A percentile compares a stretch with the other conserved stretches of the same genome.
These are phyloP conservation scores for Rubus parviflorus DNA, from an alignment of 306 rosid species.

Conservation along the genomic window DNA sequence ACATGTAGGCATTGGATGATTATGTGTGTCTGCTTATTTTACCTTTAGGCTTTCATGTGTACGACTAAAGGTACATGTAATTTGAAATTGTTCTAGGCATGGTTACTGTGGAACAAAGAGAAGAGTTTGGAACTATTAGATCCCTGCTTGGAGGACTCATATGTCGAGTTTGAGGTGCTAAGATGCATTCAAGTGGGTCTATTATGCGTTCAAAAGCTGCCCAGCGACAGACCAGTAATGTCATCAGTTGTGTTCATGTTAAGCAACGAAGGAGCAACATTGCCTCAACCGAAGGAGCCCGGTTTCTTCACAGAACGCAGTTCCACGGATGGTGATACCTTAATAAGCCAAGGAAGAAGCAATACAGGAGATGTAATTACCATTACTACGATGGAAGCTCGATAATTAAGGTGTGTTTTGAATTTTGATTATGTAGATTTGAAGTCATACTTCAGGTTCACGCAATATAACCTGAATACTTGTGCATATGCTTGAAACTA, in stretches of 20 bases:
- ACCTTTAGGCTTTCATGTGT: not conserved
- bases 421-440: too few relatives aligned
- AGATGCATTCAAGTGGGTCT: slow-evolving; percentile 24
- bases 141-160: not conserved
- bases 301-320: slow-evolving; percentile 23
- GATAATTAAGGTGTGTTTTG: not conserved
- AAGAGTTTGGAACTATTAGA: slow-evolving; percentile 20
- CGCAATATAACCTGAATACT: too few relatives aligned
- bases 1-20: slow-evolving; percentile 12
- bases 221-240: slow-evolving; percentile 19
- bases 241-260: slow-evolving; percentile 17
- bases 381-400: not conserved
- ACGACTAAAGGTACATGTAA: not conserved
- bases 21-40: not conserved
- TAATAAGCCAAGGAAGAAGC: not conserved
- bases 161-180: not conserved
- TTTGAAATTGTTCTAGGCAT: not conserved
- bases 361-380: not conserved
- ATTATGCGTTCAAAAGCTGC: slow-evolving; percentile 17
- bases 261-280: not conserved
- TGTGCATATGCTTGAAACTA: too few relatives aligned
- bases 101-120: slow-evolving; percentile 6
- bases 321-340: not conserved
- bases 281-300: slow-evolving; percentile 25
- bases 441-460: too few relatives aligned